phyloP scores from a whole-genome alignment of 2,329 filamentous ascomycete genomes.

The Magnaporthiopsis incrustans region DNA sequence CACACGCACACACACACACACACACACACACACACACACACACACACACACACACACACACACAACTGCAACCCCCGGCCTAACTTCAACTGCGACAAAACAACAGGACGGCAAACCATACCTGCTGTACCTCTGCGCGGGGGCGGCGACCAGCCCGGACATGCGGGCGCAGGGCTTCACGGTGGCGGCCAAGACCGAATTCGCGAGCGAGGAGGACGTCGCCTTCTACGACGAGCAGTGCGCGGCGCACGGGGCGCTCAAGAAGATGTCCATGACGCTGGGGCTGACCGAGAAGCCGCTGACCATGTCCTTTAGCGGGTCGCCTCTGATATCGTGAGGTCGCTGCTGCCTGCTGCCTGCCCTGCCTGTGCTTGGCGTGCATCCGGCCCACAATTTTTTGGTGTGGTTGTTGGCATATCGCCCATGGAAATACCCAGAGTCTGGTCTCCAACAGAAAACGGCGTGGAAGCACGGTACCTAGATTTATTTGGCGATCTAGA shows the following conservation, averaged over 20 bases:
- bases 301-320: constrained; percentile 11
- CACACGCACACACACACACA: too few relatives aligned
- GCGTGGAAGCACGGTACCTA: too few relatives aligned
- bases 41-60: too few relatives aligned
- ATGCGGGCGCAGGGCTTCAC: constrained; percentile 58
- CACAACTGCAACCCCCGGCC: too few relatives aligned
- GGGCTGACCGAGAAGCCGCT: constrained; percentile 22
- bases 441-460: too few relatives aligned
- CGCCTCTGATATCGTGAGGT: background rate
- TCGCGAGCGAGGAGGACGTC: constrained; percentile 59
- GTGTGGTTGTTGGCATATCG: too few relatives aligned
- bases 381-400: too few relatives aligned
- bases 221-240: constrained; percentile 57
- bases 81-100: background rate
- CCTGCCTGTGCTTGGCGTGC: too few relatives aligned
- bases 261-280: constrained; percentile 24
- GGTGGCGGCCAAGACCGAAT: constrained; percentile 53
- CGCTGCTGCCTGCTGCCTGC: too few relatives aligned
- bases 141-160: constrained; percentile 39
- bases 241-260: constrained; percentile 33
- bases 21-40: too few relatives aligned
- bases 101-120: constrained; percentile 62
- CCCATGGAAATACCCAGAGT: too few relatives aligned
- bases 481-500: too few relatives aligned
- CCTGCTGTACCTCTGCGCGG: constrained; percentile 50